Base-by-base conservation (phyloP, 2,329 filamentous ascomycete genomes). In the Cladorrhinum sp. region DNA sequence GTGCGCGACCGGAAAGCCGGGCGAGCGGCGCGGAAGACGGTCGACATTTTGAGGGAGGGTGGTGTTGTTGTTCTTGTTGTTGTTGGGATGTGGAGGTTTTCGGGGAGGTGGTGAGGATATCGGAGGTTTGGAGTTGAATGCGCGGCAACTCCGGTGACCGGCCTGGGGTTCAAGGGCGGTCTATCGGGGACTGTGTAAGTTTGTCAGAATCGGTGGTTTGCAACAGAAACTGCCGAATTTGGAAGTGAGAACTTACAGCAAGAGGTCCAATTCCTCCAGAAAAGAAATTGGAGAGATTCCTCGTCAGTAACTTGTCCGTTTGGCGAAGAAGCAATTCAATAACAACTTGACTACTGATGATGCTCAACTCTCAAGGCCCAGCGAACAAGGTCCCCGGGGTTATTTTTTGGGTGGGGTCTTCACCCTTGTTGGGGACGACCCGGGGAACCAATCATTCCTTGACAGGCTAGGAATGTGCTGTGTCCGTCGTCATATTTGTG, bases 1-100 rank as follows among this genome's bases (percentile, higher is more conserved):
- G 77, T 73, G 73, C 75, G 76, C 72, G 75, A 77, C 71, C 80
- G 80, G 78, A 85, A 81, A 67, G 80, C 72, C 55, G 83, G 84
- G 70, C 82, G 81, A 72, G 80, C 75, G 69, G 75, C 72, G 80
- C 75, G 66, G 79, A 75, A 64, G 78, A 76, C 75, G 81, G 63
- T 64, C 29, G 68, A 65, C 55, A 67, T 55, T 68, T 69, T 70
- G 20, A 61, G 23, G 50, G 20, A 61, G 23, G 50, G 2, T 27
- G 18, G 45, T 45, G 45, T 57, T 50, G 48, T 49, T 48, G n/a
- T n/a, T n/a, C n/a, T 51, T 58, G 27, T 51, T 54, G n/a, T 49
- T 36, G 12, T 12, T 36, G 12, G 32, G 12, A 13, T 12, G 32
- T 23, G 38, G 12, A 12, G 36, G 4, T 57, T 16, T 57, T 50